Evolutionary conservation across 2,329 filamentous ascomycete species (phyloP).

Genomic region (Ophiosphaerella narmari): DNA sequence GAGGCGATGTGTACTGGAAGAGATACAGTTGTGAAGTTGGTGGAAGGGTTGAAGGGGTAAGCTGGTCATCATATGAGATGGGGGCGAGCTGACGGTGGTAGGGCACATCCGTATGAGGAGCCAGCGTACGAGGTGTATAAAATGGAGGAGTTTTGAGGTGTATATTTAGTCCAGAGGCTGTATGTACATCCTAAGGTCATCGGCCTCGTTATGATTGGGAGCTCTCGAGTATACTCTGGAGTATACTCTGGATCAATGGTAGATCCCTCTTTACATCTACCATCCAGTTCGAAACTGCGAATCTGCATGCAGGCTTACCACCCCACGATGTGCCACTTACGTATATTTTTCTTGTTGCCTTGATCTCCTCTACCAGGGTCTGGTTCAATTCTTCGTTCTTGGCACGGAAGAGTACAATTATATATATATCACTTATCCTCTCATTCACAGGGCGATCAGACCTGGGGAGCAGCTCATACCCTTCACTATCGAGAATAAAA

Average conservation of each 20-base stretch:
- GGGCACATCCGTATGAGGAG: constrained; percentile 54
- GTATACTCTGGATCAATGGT: constrained; percentile 65
- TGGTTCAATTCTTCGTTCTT: constrained; percentile 67
- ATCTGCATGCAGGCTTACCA: constrained; percentile 73
- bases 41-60: constrained; percentile 68
- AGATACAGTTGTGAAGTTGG: constrained; percentile 61
- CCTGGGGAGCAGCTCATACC: constrained; percentile 69
- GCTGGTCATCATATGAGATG: constrained; percentile 18
- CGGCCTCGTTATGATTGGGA: too few relatives aligned
- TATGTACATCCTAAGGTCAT: too few relatives aligned
- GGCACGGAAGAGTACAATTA: constrained; percentile 79
- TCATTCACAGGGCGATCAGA: constrained; percentile 43
- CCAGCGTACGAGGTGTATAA: constrained; percentile 53
- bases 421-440: constrained; percentile 61
- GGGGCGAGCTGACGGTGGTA: constrained; percentile 17
- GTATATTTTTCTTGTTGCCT: constrained; percentile 74
- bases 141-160: constrained; percentile 48
- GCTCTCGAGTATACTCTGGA: constrained; percentile 50
- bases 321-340: constrained; percentile 82
- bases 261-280: constrained; percentile 72
- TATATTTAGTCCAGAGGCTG: too few relatives aligned
- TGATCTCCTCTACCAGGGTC: constrained; percentile 72
- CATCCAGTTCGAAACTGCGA: constrained; percentile 86
- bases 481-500: constrained; percentile 64
- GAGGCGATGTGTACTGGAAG: constrained; percentile 67